Percentiles rank a stretch among this genome's conserved stretches.
Evolutionary conservation across 1,139 yeast genomes (phyloP).

Genomic region (Geotrichum siamense): DNA sequence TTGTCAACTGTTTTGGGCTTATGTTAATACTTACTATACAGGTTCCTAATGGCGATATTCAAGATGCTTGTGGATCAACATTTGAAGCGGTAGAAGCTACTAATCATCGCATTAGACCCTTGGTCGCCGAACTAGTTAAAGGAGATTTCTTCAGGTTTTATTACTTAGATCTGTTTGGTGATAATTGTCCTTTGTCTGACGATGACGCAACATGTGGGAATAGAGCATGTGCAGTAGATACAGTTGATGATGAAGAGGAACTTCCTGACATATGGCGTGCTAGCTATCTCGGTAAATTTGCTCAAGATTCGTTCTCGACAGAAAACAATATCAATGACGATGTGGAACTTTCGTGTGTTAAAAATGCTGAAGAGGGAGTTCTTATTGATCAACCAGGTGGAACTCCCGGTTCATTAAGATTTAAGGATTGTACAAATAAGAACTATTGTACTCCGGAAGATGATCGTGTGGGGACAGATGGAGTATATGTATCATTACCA

Average conservation of each 20-base stretch:
- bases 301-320: slow-evolving; percentile 40
- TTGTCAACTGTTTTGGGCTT: too few species aligned
- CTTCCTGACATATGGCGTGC: slow-evolving; percentile 72
- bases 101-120: slow-evolving; percentile 47
- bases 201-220: slow-evolving; percentile 83
- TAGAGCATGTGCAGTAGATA: slow-evolving; percentile 89
- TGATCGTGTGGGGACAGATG: slow-evolving; percentile 25
- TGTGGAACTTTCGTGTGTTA: slow-evolving; percentile 18
- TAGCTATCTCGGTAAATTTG: slow-evolving; percentile 58
- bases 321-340: slow-evolving; percentile 13
- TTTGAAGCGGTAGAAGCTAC: slow-evolving; percentile 47
- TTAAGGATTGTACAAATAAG: slow-evolving; percentile 14
- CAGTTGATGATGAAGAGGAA: slow-evolving; percentile 46
- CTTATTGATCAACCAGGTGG: slow-evolving; percentile 8
- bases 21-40: slow-evolving; percentile 19
- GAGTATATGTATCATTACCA: slow-evolving; percentile 78
- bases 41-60: slow-evolving; percentile 21
- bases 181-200: slow-evolving; percentile 81
- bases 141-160: slow-evolving; percentile 62
- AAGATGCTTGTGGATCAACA: slow-evolving; percentile 46
- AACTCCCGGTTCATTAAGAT: neutral
- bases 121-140: slow-evolving; percentile 47
- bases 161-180: slow-evolving; percentile 70
- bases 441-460: slow-evolving; percentile 19
- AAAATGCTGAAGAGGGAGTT: slow-evolving; percentile 15